Evolutionary conservation across 768 basidiomycete species (phyloP).

Genomic region (Termitomyces sp.): DNA sequence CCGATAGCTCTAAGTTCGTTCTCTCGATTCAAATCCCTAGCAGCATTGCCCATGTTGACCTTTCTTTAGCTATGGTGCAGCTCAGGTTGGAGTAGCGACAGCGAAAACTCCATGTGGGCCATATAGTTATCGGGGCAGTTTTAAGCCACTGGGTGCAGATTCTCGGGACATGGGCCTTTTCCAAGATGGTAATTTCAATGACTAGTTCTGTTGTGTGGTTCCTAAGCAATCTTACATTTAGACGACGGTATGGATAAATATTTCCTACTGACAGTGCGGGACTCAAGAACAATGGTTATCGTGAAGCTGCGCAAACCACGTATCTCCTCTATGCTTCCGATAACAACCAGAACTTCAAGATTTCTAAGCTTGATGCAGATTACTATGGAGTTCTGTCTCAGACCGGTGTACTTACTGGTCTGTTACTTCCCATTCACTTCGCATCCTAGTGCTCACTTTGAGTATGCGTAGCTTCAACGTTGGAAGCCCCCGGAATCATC

Average conservation of each 20-base stretch:
- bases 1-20: constrained; percentile 52
- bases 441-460: neutral
- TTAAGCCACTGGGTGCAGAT: constrained; percentile 53
- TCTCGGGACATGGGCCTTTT: constrained; percentile 59
- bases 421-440: constrained; percentile 4
- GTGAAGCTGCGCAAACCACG: constrained; percentile 39
- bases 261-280: neutral
- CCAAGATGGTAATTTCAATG: constrained; percentile 31
- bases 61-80: constrained; percentile 51
- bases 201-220: neutral
- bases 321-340: constrained; percentile 65
- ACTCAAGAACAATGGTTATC: neutral
- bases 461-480: constrained; percentile 38
- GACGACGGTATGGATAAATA: constrained; percentile 32
- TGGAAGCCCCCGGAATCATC: constrained; percentile 60
- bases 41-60: neutral
- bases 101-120: constrained; percentile 58
- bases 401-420: constrained; percentile 41
- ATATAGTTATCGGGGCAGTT: constrained; percentile 52
- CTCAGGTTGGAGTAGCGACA: constrained; percentile 58
- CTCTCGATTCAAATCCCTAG: neutral
- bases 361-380: constrained; percentile 50
- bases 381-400: constrained; percentile 53
- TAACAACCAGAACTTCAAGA: constrained; percentile 70
- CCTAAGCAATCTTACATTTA: constrained; percentile 9